Conservation (phyloP, 176 grass and related monocot species). For the Pontederia crassipes region DNA sequence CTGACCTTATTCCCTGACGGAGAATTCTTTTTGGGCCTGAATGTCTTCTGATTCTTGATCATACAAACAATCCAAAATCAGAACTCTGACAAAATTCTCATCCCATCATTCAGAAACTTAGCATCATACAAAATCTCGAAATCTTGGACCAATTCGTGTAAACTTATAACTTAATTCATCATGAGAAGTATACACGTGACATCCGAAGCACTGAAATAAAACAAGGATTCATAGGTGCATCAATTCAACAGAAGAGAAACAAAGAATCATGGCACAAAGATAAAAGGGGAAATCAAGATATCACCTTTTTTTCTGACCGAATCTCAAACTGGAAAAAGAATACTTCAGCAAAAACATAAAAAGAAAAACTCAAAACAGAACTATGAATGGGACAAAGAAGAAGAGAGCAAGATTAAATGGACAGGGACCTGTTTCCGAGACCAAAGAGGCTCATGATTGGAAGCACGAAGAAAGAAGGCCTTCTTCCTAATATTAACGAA, state of each 20-base stretch:
- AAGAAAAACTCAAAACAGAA: not conserved
- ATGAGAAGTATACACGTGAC: no score
- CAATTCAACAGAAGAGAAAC: no score
- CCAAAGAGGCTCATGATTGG: constrained; percentile 58
- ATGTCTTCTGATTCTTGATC: constrained; percentile 86
- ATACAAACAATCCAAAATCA: not conserved
- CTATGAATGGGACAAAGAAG: not conserved
- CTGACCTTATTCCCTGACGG: constrained; percentile 91
- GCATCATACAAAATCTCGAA: not conserved
- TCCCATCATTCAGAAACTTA: not conserved
- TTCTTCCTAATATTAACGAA: not conserved
- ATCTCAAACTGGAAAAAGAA: not conserved
- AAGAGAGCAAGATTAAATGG: not conserved
- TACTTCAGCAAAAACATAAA: not conserved
- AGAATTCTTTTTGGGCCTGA: constrained; percentile 95
- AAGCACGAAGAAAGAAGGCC: no score
- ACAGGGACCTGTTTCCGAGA: constrained; percentile 46
- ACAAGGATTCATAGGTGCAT: no score
- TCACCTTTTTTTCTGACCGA: not conserved
- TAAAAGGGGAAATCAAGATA: not conserved
- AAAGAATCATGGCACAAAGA: no score
- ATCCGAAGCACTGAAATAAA: no score
- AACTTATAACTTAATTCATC: no score
- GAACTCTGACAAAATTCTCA: not conserved
- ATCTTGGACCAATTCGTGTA: no score